Percentiles rank a stretch among this genome's conserved stretches.
These are phyloP conservation scores for Rhizopus arrhizus DNA, from an alignment of 371 early-diverging fungal species.

Conservation along the genomic window DNA sequence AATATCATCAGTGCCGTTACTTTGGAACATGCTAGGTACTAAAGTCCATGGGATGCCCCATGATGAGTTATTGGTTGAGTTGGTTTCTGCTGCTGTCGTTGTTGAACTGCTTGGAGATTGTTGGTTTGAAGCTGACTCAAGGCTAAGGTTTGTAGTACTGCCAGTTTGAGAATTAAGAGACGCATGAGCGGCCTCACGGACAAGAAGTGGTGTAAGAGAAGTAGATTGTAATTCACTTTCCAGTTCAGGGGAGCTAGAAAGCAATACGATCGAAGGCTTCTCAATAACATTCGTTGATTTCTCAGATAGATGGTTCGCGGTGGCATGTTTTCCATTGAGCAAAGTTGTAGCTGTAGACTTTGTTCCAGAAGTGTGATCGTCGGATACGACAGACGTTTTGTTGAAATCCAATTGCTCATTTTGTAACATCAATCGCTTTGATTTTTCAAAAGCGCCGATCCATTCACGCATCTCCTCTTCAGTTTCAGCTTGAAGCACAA, in stretches of 20 bases:
- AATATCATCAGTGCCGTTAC: neutral
- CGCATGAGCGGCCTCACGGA: constrained; percentile 39
- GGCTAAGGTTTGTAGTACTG: neutral
- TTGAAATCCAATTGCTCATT: constrained; percentile 13
- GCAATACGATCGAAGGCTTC: constrained; percentile 35
- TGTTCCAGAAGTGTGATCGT: neutral
- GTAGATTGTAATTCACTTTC: constrained; percentile 34
- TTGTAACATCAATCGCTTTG: constrained; percentile 50
- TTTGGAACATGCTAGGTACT: constrained; percentile 43
- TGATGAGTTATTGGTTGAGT: constrained; percentile 7
- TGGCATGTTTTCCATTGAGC: neutral
- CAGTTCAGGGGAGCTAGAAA: constrained; percentile 35
- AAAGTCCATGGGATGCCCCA: constrained; percentile 59
- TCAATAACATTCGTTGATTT: neutral
- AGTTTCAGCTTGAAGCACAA: constrained; percentile 69
- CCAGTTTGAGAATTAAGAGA: no score
- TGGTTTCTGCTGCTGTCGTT: neutral
- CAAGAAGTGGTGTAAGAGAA: constrained; percentile 43
- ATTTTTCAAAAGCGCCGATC: constrained; percentile 67
- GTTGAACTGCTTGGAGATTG: neutral
- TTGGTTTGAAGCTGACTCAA: neutral
- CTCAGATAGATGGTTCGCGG: neutral
- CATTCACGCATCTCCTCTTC: constrained; percentile 71
- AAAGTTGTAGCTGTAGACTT: neutral
- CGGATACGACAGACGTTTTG: neutral